Conservation (phyloP, 495 filamentous ascomycete genomes). For the Rhypophila decipiens region DNA sequence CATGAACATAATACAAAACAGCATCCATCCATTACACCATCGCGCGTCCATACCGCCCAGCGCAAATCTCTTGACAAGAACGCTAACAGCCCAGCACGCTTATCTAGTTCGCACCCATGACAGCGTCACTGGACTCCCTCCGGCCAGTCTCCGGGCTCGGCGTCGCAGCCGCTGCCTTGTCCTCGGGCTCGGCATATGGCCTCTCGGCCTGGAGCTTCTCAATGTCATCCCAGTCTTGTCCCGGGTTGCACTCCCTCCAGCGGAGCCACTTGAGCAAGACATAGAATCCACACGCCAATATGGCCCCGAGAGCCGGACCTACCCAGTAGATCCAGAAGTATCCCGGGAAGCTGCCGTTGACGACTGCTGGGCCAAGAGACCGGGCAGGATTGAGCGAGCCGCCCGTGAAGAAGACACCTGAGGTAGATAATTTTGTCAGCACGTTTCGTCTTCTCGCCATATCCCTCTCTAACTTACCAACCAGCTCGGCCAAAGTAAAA, state of each 20-base stretch:
- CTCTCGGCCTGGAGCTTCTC: constrained; percentile 11
- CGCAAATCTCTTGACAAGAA: too few species aligned
- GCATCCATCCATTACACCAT: too few species aligned
- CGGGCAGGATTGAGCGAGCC: constrained; percentile 56
- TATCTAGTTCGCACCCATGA: too few species aligned
- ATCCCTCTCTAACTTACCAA: constrained; percentile 27
- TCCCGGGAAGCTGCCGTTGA: constrained; percentile 54
- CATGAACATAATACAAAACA: too few species aligned
- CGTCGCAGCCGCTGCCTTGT: too few species aligned
- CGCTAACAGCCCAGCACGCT: too few species aligned
- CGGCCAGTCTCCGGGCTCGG: too few species aligned
- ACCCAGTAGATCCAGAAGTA: constrained; percentile 72
- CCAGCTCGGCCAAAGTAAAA: constrained; percentile 63
- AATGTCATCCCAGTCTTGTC: constrained; percentile 27
- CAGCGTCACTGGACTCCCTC: too few species aligned
- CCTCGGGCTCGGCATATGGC: too few species aligned
- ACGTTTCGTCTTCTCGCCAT: neutral
- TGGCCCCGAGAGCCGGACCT: constrained; percentile 47
- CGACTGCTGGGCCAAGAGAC: constrained; percentile 48
- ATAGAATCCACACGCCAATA: constrained; percentile 65
- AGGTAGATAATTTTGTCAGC: neutral
- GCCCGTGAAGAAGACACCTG: constrained; percentile 55
- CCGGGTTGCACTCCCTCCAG: constrained; percentile 67
- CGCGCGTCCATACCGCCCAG: too few species aligned
- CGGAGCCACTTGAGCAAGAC: constrained; percentile 58